Evolutionary conservation across 805 yeast species (phyloP).

Genomic region (Alloascoidea africana): DNA sequence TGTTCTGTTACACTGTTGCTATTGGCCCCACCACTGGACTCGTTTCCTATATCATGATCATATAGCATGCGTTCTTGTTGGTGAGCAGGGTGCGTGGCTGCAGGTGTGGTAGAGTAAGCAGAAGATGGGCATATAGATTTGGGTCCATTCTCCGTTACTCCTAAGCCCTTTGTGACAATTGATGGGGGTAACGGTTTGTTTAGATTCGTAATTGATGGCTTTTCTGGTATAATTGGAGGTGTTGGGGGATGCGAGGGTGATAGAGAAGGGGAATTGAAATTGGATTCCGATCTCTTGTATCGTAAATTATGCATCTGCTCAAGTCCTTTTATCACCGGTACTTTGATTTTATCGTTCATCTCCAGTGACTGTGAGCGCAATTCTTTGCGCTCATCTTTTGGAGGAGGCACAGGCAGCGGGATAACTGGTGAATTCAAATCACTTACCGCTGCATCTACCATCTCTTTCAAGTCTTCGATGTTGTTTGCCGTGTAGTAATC

Average conservation of each 20-base stretch:
- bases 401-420: no score
- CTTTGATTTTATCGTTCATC: background rate
- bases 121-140: background rate
- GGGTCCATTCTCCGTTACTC: background rate
- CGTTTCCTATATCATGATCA: no score
- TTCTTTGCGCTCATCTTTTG: no score
- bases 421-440: background rate
- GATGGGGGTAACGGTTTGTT: background rate
- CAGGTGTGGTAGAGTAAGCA: background rate
- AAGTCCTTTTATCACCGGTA: background rate
- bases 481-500: no score
- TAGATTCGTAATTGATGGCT: conserved; percentile 1
- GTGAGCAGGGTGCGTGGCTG: background rate
- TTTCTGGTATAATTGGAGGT: background rate
- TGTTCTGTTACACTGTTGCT: background rate
- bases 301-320: background rate
- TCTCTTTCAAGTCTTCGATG: no score
- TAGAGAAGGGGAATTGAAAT: background rate
- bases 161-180: background rate
- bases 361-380: no score
- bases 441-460: background rate
- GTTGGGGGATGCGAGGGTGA: background rate
- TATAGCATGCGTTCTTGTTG: background rate
- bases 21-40: background rate
- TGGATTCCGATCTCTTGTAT: background rate